Base-by-base conservation (phyloP, 192 early-diverging fungal species). In the Gamsiella multidivaricata region DNA sequence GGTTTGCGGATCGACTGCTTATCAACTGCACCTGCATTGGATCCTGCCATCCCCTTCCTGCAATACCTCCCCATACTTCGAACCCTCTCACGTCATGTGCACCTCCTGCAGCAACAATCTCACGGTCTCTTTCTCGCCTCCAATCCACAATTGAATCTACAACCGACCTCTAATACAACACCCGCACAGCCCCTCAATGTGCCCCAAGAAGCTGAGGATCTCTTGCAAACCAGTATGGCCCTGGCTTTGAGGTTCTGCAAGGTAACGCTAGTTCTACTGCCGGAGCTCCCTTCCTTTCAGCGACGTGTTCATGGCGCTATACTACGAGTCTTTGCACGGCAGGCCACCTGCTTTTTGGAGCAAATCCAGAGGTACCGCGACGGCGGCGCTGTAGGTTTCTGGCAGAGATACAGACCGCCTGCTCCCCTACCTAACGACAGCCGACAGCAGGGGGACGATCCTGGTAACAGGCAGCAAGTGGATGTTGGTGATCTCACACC, bases 31-130 rank as follows among this genome's bases (percentile, higher is more conserved):
- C 54, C 56, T 0, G 9, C 32, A 29, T 29, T 66, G 41, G 56
- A 75, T 33, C 58, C 71, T 4, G 26, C 39, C 2, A 65, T 64
- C 32, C 71, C 71, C 2, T 42, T 75, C 17, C 49, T 54, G 17
- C 57, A 65, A 8, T 64, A 65, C 46, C 47, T 75, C 12, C 57
- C 36, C 29, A 37, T 61, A 20, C 64, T 66, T 31, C 26, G 54
- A 33, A 12, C 10, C 1, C 18, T 66, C 12, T 57, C 58, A 1
- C 9, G 22, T 7, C 43, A 51, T 7, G 41, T 49, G 29, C 39
- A 31, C 26, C 10, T 22, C 0, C 51, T 75, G 18, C 54, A 47
- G 15, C 43, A 57, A 32, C 54, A 60, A 14, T 31, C 57, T 2
- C 25, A 61, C 29, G 28, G 18, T 15, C 39, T 61, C 39, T 36